Evolutionary conservation across 1,139 yeast genomes (phyloP).

Genomic region (Suhomyces wounanorum): DNA sequence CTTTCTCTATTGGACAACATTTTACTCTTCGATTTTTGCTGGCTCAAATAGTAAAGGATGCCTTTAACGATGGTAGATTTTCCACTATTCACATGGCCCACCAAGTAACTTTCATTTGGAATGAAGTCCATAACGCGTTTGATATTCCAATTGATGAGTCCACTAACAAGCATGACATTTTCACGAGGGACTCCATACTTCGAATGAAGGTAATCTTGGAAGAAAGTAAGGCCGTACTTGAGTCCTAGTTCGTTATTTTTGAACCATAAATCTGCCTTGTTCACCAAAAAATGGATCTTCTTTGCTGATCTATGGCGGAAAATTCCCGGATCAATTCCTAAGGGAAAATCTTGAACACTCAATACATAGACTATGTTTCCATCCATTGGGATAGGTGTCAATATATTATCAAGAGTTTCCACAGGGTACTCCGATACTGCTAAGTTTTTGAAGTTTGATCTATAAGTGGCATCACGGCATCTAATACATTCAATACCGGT

Average conservation of each 20-base stretch:
- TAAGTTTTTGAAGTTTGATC: conserved; percentile 29
- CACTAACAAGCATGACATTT: conserved; percentile 53
- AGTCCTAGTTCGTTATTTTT: conserved; percentile 31
- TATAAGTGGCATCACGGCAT: conserved; percentile 54
- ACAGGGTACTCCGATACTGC: conserved; percentile 35
- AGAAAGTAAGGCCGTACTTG: conserved; percentile 46
- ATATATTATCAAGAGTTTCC: conserved; percentile 38
- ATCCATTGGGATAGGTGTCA: conserved; percentile 43
- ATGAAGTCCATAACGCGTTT: conserved; percentile 38
- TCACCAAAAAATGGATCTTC: conserved; percentile 53
- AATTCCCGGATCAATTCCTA: conserved; percentile 48
- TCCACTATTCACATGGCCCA: conserved; percentile 79
- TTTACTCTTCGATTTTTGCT: conserved; percentile 10
- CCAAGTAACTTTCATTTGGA: conserved; percentile 49
- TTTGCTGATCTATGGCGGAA: conserved; percentile 36
- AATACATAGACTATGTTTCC: conserved; percentile 60
- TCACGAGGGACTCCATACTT: conserved; percentile 44
- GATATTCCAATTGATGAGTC: conserved; percentile 55
- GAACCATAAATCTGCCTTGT: conserved; percentile 59
- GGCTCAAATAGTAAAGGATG: conserved; percentile 34
- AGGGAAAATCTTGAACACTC: conserved; percentile 71
- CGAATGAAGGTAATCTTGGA: conserved; percentile 42
- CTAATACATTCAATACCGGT: conserved; percentile 46
- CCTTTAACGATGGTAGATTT: conserved; percentile 65
- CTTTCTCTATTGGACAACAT: conserved; percentile 15